phyloP scores from a whole-genome alignment of 1,284 basidiomycete species.

The Porphyrellus sp. region DNA sequence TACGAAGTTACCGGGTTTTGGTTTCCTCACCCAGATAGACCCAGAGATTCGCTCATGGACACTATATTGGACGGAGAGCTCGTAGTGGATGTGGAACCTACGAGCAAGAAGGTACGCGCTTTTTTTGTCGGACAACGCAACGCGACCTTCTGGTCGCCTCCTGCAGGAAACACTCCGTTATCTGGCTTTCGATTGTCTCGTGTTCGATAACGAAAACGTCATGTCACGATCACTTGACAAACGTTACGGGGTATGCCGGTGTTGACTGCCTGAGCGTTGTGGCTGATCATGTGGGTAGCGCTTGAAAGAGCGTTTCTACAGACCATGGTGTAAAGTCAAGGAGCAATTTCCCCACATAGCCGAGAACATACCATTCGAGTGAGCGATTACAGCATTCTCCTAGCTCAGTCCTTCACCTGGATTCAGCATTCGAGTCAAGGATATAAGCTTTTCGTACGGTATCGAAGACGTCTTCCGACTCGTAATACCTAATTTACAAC shows the following conservation, averaged over 20 bases:
- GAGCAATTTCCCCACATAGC: slow-evolving; percentile 65
- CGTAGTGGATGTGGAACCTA: slow-evolving; percentile 84
- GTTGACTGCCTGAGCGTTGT: not conserved
- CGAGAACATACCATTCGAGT: slow-evolving; percentile 81
- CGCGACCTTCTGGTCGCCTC: slow-evolving; percentile 11
- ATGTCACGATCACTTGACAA: slow-evolving; percentile 82
- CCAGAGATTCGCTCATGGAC: slow-evolving; percentile 62
- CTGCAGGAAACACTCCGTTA: slow-evolving; percentile 76
- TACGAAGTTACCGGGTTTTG: slow-evolving; percentile 71
- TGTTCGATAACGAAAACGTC: slow-evolving; percentile 83
- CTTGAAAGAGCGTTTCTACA: slow-evolving; percentile 79
- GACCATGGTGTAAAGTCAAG: slow-evolving; percentile 75
- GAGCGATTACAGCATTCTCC: slow-evolving; percentile 33
- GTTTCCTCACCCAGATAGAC: slow-evolving; percentile 85
- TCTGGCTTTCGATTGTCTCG: slow-evolving; percentile 92
- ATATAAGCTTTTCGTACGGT: slow-evolving; percentile 86
- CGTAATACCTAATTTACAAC: slow-evolving; percentile 85
- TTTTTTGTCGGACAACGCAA: not conserved
- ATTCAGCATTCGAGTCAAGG: slow-evolving; percentile 79
- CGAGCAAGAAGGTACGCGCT: slow-evolving; percentile 57
- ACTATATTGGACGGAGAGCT: slow-evolving; percentile 94
- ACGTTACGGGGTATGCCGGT: slow-evolving; percentile 79
- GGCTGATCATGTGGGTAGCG: slow-evolving; percentile 50
- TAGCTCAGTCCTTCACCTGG: slow-evolving; percentile 11
- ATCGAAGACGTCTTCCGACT: slow-evolving; percentile 82